These are phyloP conservation scores for Pseudocercospora pini-densiflorae DNA, from an alignment of 2,329 filamentous ascomycete genomes.

Conservation along the genomic window DNA sequence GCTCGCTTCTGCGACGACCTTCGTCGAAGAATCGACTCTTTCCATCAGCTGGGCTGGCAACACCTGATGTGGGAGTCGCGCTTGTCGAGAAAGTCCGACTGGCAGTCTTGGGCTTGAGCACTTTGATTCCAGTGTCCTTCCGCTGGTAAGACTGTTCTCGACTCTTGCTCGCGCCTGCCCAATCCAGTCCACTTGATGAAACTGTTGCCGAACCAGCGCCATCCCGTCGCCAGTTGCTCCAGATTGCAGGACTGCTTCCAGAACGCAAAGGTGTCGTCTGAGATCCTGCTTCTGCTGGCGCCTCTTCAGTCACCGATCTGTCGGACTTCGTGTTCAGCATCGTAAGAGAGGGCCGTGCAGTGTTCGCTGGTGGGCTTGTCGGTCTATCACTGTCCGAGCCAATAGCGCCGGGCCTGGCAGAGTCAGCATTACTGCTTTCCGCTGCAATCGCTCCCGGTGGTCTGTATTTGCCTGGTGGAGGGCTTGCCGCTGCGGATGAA, in stretches of 20 bases:
- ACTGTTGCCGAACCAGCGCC: conserved; percentile 25
- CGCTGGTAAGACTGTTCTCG: conserved; percentile 68
- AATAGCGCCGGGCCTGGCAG: conserved; percentile 29
- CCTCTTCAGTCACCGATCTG: conserved; percentile 26
- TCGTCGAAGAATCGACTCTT: conserved; percentile 57
- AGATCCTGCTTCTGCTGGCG: conserved; percentile 20
- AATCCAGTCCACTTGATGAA: conserved; percentile 48
- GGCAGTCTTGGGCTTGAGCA: conserved; percentile 76
- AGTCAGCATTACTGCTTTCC: conserved; percentile 25
- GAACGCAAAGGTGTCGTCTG: conserved; percentile 28
- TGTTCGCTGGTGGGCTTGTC: conserved; percentile 29
- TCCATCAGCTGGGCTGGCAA: conserved; percentile 31
- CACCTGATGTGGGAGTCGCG: conserved; percentile 28
- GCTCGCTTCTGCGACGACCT: conserved; percentile 42
- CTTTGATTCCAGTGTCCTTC: conserved; percentile 81
- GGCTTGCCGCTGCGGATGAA: conserved; percentile 35
- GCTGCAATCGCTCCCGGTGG: conserved; percentile 35
- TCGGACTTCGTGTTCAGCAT: conserved; percentile 32
- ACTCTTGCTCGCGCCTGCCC: conserved; percentile 59
- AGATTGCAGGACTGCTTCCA: conserved; percentile 46
- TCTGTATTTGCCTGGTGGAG: conserved; percentile 37
- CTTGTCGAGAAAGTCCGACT: conserved; percentile 55
- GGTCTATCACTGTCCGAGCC: conserved; percentile 34
- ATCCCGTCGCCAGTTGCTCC: conserved; percentile 55
- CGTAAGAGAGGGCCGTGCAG: conserved; percentile 33